Base-by-base conservation (phyloP, 345 rosid genomes). In the Physaria fendleri region DNA sequence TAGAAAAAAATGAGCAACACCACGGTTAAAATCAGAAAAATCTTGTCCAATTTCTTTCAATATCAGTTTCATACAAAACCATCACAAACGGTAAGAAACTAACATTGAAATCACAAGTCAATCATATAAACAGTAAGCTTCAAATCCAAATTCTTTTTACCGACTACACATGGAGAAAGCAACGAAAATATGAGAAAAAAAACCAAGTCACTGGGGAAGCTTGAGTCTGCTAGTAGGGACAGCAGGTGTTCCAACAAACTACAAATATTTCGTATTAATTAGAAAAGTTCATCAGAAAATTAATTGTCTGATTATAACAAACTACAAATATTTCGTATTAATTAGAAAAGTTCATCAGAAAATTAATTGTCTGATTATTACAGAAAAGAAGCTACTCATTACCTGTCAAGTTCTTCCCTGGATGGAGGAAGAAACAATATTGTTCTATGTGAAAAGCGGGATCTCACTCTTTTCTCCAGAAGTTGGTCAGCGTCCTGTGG, bases 401-500 rank as follows among this genome's bases (percentile, higher is more conserved):
- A 86, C 99, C 87, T 78, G 49, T 78, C 80, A 48, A 84, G 27
- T 40, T 87, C 89, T 73, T 85, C 87, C 66, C 60, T 75, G 2
- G 90, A 79, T 33, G 88, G 90, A 59, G 95, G 85, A 71, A 84
- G 87, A 83, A 89, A 93, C 70, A 89, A 47, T 2, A 86, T 65
- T 69, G 84, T 86, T 56, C 94, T 79, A 65, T 89, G 94, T 32
- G 98, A 88, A 75, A 92, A 86, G 55, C 97, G 94, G 39, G 98
- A 92, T 69, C 95, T 85, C 62, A 86, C 97, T 77, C 98, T 76
- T 74, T 92, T 92, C 65, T 92, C 97, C 76, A 92, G 73, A 74
- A 92, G 91, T 68, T 92, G 95, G 64, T 92, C 98, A 56, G 88
- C 99, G 72, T 89, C 97, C 99, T 89, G 82, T 62, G 65, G 29